These are phyloP conservation scores for Beta corolliflora DNA, from an alignment of 179 eudicot genomes.

Conservation along the genomic window DNA sequence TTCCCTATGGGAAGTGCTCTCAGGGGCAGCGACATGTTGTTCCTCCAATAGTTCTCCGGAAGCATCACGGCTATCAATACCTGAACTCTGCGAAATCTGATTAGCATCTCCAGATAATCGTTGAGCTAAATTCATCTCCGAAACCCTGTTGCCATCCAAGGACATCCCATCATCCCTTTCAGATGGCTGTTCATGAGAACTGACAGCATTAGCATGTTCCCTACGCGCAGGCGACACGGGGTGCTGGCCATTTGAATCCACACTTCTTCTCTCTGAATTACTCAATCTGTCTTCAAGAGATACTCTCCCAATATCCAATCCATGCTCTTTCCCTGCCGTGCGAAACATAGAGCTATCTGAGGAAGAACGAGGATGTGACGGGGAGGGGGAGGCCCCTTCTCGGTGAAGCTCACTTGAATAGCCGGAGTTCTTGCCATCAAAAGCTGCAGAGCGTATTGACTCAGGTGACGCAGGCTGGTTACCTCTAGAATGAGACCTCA, in stretches of 20 bases:
- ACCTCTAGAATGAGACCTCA: slow-evolving; percentile 43
- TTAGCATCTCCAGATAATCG: slow-evolving; percentile 51
- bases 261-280: slow-evolving; percentile 44
- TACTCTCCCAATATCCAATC: slow-evolving; percentile 33
- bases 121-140: slow-evolving; percentile 49
- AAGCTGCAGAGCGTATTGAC: slow-evolving; percentile 33
- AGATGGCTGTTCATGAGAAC: slow-evolving; percentile 42
- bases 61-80: slow-evolving; percentile 63
- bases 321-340: slow-evolving; percentile 29
- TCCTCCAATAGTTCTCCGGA: slow-evolving; percentile 78
- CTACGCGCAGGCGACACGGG: slow-evolving; percentile 48
- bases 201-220: slow-evolving; percentile 37
- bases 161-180: slow-evolving; percentile 48
- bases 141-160: slow-evolving; percentile 45
- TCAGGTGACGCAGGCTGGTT: slow-evolving; percentile 55
- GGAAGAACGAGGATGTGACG: slow-evolving; percentile 46
- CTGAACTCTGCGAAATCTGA: slow-evolving; percentile 46
- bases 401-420: slow-evolving; percentile 37
- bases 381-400: slow-evolving; percentile 31
- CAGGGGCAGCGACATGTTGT: slow-evolving; percentile 42
- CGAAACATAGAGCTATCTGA: slow-evolving; percentile 34
- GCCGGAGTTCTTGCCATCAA: slow-evolving; percentile 26
- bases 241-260: slow-evolving; percentile 44
- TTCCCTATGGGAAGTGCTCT: slow-evolving; percentile 51
- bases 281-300: slow-evolving; percentile 40